A percentile compares a stretch with the other conserved stretches of the same genome.
These are phyloP conservation scores for Zizania palustris DNA, from an alignment of 202 grass and related monocot species.

Conservation along the genomic window DNA sequence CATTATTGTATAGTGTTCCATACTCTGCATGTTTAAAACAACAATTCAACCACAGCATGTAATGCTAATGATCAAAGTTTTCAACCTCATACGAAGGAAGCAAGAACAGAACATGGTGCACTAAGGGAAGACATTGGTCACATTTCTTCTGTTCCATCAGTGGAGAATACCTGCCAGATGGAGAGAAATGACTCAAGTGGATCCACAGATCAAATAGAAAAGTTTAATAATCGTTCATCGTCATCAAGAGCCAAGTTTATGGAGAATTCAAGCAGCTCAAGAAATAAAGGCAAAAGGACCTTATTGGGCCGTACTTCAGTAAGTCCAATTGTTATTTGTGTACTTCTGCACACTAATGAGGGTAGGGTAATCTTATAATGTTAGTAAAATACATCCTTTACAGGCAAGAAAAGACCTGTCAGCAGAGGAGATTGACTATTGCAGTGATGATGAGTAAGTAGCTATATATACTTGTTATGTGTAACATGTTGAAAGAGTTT, in stretches of 20 bases:
- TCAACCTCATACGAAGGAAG: slow-evolving; percentile 34
- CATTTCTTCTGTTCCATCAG: slow-evolving; percentile 40
- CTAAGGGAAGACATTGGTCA: slow-evolving; percentile 42
- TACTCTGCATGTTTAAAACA: slow-evolving; percentile 46
- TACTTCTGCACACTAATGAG: slow-evolving; percentile 37
- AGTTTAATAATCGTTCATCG: slow-evolving; percentile 52
- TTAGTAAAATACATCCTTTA: slow-evolving; percentile 42
- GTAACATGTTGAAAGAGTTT: background rate
- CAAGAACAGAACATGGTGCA: slow-evolving; percentile 40
- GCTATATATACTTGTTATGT: slow-evolving; percentile 2
- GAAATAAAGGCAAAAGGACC: slow-evolving; percentile 53
- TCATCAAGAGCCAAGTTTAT: slow-evolving; percentile 53
- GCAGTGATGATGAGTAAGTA: slow-evolving; percentile 89
- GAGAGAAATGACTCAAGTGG: slow-evolving; percentile 44
- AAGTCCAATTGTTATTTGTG: slow-evolving; percentile 46
- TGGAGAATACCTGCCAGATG: slow-evolving; percentile 26
- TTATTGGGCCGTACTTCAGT: slow-evolving; percentile 94
- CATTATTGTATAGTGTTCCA: slow-evolving; percentile 21
- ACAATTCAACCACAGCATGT: slow-evolving; percentile 45
- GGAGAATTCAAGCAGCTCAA: slow-evolving; percentile 56
- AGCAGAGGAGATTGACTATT: slow-evolving; percentile 69
- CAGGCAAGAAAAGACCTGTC: slow-evolving; percentile 97
- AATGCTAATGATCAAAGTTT: slow-evolving; percentile 41
- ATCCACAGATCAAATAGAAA: slow-evolving; percentile 42
- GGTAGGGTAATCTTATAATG: slow-evolving; percentile 40